Percentiles rank a stretch among this genome's conserved stretches.
phyloP scores from a whole-genome alignment of 2,329 filamentous ascomycete species.

The Aspergillus fischeri region DNA sequence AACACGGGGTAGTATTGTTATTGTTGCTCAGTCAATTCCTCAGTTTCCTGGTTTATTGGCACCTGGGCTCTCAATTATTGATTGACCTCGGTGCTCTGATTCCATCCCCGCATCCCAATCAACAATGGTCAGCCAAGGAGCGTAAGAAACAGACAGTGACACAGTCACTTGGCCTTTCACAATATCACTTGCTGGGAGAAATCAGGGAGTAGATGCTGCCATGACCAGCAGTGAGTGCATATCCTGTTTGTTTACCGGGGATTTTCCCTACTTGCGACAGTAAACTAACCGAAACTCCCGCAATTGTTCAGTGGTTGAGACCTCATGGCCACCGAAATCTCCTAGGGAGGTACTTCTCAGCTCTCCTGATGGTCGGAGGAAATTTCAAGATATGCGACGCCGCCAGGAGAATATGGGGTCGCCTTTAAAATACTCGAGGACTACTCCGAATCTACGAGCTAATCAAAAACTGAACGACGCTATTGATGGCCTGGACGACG shows the following conservation, averaged over 20 bases:
- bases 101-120: neutral
- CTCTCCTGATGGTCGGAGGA: constrained; percentile 75
- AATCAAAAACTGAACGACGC: constrained; percentile 29
- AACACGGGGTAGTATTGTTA: neutral
- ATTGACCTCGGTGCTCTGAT: neutral
- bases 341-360: constrained; percentile 59
- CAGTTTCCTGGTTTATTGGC: neutral
- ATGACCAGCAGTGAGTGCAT: constrained; percentile 23
- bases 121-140: neutral
- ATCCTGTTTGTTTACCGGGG: neutral
- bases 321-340: constrained; percentile 60
- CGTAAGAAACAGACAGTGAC: neutral
- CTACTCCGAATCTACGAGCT: constrained; percentile 37
- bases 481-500: constrained; percentile 54
- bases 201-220: neutral
- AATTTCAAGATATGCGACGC: constrained; percentile 64
- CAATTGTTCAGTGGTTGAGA: constrained; percentile 36
- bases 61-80: neutral
- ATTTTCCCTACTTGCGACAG: constrained; percentile 1
- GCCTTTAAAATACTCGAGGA: constrained; percentile 52
- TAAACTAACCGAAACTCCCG: constrained; percentile 5
- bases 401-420: constrained; percentile 66
- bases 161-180: neutral
- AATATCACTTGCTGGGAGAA: neutral
- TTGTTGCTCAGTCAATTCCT: neutral